Evolutionary conservation across 345 rosid species (phyloP).

Genomic region (Lumnitzera racemosa): DNA sequence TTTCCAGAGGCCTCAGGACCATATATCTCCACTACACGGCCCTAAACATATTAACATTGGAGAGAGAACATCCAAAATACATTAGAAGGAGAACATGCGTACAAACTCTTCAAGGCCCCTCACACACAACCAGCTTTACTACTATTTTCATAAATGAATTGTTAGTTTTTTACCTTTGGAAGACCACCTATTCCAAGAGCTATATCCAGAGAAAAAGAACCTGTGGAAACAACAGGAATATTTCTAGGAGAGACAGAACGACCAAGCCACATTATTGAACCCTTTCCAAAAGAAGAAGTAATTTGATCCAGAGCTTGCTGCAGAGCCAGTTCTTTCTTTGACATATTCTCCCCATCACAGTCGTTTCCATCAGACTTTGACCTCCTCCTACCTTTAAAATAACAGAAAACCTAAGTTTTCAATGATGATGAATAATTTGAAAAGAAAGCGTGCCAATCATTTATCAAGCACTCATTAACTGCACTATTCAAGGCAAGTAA

Average conservation of each 20-base stretch:
- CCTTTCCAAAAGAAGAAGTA: conserved; percentile 74
- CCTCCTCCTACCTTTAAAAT: conserved; percentile 48
- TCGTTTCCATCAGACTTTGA: conserved; percentile 72
- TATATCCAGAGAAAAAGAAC: conserved; percentile 50
- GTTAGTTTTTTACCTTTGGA: conserved; percentile 61
- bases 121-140: too few relatives aligned
- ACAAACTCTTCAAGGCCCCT: too few relatives aligned
- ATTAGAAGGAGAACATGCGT: neutral
- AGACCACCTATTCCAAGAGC: conserved; percentile 52
- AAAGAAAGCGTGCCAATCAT: too few relatives aligned
- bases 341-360: conserved; percentile 59
- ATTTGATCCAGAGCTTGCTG: conserved; percentile 90
- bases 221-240: conserved; percentile 82
- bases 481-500: too few relatives aligned
- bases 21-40: conserved; percentile 93
- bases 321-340: conserved; percentile 78
- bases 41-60: conserved; percentile 26
- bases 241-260: conserved; percentile 52
- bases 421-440: too few relatives aligned
- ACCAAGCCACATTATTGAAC: conserved; percentile 92
- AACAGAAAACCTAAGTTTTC: neutral
- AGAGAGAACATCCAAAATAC: neutral
- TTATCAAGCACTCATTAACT: too few relatives aligned
- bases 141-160: neutral
- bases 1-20: conserved; percentile 99